Evolutionary conservation across 2,329 filamentous ascomycete species (phyloP).

Genomic region (Penicillium sclerotigenum): DNA sequence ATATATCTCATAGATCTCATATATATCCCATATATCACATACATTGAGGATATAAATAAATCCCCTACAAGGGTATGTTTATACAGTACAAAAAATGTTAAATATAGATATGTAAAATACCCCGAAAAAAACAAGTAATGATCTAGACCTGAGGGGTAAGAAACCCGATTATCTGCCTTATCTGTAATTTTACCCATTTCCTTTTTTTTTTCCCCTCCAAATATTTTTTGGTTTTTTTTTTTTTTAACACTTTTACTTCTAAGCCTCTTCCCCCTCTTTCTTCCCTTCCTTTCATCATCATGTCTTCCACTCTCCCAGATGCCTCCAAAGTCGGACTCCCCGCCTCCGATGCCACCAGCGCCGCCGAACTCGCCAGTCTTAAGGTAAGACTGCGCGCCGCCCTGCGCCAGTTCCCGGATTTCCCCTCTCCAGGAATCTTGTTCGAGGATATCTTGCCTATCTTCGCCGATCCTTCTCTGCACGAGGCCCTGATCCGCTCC

Average conservation of each 20-base stretch:
- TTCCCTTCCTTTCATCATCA: constrained; percentile 28
- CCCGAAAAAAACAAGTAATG: background rate
- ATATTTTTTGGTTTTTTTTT: constrained; percentile 19
- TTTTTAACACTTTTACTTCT: constrained; percentile 21
- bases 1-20: too few relatives aligned
- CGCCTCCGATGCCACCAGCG: constrained; percentile 46
- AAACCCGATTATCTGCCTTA: constrained; percentile 7
- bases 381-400: constrained; percentile 65
- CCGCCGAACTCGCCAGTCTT: constrained; percentile 60
- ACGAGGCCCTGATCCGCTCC: constrained; percentile 74
- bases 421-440: constrained; percentile 85
- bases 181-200: constrained; percentile 9
- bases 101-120: background rate
- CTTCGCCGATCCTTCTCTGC: constrained; percentile 73
- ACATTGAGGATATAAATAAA: too few relatives aligned
- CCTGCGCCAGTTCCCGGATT: constrained; percentile 85
- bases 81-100: background rate
- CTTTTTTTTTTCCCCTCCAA: constrained; percentile 15
- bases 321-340: constrained; percentile 44
- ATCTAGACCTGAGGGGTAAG: constrained; percentile 8
- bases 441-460: constrained; percentile 98
- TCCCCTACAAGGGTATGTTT: too few relatives aligned
- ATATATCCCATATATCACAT: too few relatives aligned
- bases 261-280: constrained; percentile 15
- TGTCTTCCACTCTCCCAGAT: constrained; percentile 41